These are phyloP conservation scores for Tillandsia leiboldiana DNA, from an alignment of 176 grass and related monocot genomes.

Conservation along the genomic window DNA sequence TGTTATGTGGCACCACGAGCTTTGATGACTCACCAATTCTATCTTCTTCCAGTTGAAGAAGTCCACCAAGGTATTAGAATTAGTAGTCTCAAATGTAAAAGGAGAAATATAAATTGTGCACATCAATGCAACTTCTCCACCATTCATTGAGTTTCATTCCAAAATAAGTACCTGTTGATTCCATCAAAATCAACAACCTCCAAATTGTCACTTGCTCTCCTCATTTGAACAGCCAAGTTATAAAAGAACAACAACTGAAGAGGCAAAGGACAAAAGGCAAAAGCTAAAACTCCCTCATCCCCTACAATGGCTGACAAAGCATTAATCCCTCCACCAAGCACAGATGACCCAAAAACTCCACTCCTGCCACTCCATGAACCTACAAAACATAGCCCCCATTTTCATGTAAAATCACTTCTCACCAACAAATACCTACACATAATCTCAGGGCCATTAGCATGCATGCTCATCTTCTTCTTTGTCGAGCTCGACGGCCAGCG, in stretches of 20 bases:
- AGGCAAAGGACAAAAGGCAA: constrained; percentile 10
- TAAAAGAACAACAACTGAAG: constrained; percentile 3
- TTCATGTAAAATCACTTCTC: constrained; percentile 22
- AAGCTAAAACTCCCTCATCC: background rate
- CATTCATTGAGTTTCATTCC: background rate
- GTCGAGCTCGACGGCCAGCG: constrained; percentile 32
- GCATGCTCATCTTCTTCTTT: constrained; percentile 33
- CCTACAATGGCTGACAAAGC: constrained; percentile 24
- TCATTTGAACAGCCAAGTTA: constrained; percentile 6
- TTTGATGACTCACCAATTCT: constrained; percentile 23
- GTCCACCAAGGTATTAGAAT: constrained; percentile 7
- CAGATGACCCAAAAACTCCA: constrained; percentile 10
- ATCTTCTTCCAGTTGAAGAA: constrained; percentile 1
- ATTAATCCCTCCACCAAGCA: too few species aligned
- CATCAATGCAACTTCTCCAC: background rate
- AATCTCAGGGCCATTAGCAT: constrained; percentile 42
- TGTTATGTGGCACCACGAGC: background rate
- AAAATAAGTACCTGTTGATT: too few species aligned
- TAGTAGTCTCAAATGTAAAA: background rate
- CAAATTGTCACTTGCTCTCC: constrained; percentile 8
- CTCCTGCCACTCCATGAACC: constrained; percentile 29
- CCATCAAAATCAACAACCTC: background rate
- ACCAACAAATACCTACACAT: constrained; percentile 34
- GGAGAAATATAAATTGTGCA: background rate
- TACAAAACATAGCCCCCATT: constrained; percentile 3